Base-by-base conservation (phyloP, 257 asterid species). In the Echites panduratus region DNA sequence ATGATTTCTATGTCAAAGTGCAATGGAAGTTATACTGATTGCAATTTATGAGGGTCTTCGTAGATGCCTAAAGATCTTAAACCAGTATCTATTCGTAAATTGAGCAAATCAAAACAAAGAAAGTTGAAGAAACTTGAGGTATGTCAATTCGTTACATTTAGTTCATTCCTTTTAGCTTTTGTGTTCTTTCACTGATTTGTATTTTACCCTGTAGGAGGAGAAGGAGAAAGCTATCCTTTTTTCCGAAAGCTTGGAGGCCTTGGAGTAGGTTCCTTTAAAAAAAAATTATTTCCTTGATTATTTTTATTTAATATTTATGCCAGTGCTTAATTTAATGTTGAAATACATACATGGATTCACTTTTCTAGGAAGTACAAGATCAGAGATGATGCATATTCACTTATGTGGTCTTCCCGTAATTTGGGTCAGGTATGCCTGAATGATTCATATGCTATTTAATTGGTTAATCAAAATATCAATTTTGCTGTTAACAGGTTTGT, bases 91-190 rank as follows among this genome's bases (percentile, higher is more conserved):
- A 79, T 80, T 59, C 80, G 88, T 17, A 88, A 79, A 78, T 77
- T 91, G 32, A 86, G 93, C 71, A 89, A 88, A 68, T 89, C 96
- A 24, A 96, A 88, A 87, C 84, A 89, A 81, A 83, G 96, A 79
- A 91, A 87, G 84, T 68, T 94, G 68, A 87, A 82, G 90, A 94
- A 85, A 80, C 69, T 94, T 54, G 93, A 91, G 98, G 98, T 94
- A 47, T 66, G 80, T 77, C 47, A 35, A 7, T 74, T 50, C 66
- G 38, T 63, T 29, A 17, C 68, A 22, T n/a, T 56, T 73, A 32
- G n/a, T 54, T 20, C 48, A 14, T 65, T 56, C 61, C 19, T 45
- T 65, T 24, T 43, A 17, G 0, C 17, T 62, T 73, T 41, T 24
- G 29, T 53, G 16, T 27, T 49, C 47, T 47, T 48, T 7, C 32